phyloP scores from a whole-genome alignment of 495 filamentous ascomycete species.

The Penicillium tannophilum region DNA sequence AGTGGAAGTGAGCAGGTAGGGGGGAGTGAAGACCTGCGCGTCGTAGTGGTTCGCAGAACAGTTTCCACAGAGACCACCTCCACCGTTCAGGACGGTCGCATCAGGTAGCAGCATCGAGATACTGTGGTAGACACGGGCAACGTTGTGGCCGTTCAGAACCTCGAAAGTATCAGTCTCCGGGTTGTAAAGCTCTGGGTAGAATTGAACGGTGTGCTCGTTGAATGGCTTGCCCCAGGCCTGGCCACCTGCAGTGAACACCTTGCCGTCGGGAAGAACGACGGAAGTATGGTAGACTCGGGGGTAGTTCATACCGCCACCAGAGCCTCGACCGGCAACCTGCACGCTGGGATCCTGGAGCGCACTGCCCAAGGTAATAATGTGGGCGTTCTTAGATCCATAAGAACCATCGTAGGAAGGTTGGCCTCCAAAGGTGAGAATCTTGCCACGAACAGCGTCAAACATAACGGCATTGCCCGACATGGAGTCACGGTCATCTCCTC shows the following conservation, averaged over 20 bases:
- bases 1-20: conserved; percentile 52
- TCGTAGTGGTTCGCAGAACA: conserved; percentile 61
- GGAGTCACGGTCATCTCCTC: conserved; percentile 48
- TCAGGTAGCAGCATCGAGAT: conserved; percentile 58
- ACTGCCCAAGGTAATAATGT: conserved; percentile 49
- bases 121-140: conserved; percentile 59
- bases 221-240: conserved; percentile 50
- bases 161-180: conserved; percentile 44
- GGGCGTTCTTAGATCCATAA: conserved; percentile 42
- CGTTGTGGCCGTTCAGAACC: conserved; percentile 39
- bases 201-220: conserved; percentile 39
- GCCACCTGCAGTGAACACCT: conserved; percentile 58
- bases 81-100: conserved; percentile 55
- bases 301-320: conserved; percentile 41
- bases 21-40: conserved; percentile 57
- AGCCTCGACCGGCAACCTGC: conserved; percentile 7
- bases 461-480: conserved; percentile 58
- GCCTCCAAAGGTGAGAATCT: conserved; percentile 58
- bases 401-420: conserved; percentile 45
- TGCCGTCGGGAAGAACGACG: conserved; percentile 59
- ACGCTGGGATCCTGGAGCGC: conserved; percentile 19
- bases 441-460: conserved; percentile 57
- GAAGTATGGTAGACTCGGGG: conserved; percentile 55
- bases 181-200: conserved; percentile 54
- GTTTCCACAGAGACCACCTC: conserved; percentile 57